Base-by-base conservation (phyloP, 495 filamentous ascomycete genomes). In the Chaetomium fimeti region DNA sequence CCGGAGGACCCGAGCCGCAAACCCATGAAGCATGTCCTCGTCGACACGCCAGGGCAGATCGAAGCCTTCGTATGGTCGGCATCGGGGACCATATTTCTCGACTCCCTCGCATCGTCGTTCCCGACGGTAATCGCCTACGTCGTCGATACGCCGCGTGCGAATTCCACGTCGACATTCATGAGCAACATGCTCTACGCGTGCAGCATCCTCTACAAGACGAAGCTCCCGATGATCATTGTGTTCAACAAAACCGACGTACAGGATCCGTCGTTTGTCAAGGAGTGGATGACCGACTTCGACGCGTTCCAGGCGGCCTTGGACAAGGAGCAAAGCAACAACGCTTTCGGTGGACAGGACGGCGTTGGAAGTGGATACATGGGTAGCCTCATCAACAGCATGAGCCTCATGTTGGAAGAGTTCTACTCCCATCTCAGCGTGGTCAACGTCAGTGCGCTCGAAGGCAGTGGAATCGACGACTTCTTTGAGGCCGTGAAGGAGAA, bases 261-360 rank as follows among this genome's bases (percentile, higher is more conserved):
- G 72, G 90, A 94, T 70, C 91, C 93, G 3, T 83, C 82, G 24
- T 97, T 96, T 69, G 94, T 91, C 11, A 95, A 96, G 79, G 92
- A 98, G 74, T 99, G 94, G 94, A 99, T 99, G 94, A 96, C 92
- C 20, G 93, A 99, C 72, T 98, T 95, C 70, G 93, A 98, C 66
- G 87, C 90, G 16, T 99, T 99, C 76, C 95, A 98, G 75, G 84
- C 83, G 36, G 94, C 94, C 45, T 77, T 99, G 38, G 81, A 85
- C 42, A 75, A 83, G 56, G 93, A 96, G 74, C 91, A 98, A 76
- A 87, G 89, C 61, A 74, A 77, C 2, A 91, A 91, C 25, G 87
- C 85, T 20, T 94, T 91, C 71, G 88, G 88, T 4, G 90, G 89
- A 24, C 78, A 84, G 1, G 90, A 92, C 68, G 89, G 90, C 29